Conservation (phyloP, 371 early-diverging fungal species). For the Batkoa obscura region DNA sequence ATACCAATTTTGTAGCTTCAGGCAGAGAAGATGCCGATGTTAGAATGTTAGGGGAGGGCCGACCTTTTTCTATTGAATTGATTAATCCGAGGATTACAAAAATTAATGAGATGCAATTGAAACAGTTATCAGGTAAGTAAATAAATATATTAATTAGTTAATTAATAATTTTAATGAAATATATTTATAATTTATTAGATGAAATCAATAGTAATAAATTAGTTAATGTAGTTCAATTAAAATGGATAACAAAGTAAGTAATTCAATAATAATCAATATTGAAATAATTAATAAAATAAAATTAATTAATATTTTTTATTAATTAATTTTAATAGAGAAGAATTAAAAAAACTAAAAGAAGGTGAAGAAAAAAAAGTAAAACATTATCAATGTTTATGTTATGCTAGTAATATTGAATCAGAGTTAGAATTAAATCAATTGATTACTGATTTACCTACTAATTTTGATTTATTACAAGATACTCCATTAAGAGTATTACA, state of each 20-base stretch:
- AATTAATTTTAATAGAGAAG: constrained; percentile 12
- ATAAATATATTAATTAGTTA: too few species aligned
- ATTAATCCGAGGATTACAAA: constrained; percentile 44
- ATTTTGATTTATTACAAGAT: constrained; percentile 48
- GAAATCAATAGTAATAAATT: too few species aligned
- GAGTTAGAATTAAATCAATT: constrained; percentile 20
- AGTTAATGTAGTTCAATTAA: background rate
- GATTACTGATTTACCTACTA: constrained; percentile 22
- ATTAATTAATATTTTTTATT: too few species aligned
- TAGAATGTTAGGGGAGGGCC: constrained; percentile 79
- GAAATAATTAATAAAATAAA: too few species aligned
- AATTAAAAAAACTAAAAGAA: constrained; percentile 53
- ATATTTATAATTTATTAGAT: too few species aligned
- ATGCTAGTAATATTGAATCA: constrained; percentile 27
- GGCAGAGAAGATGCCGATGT: constrained; percentile 98
- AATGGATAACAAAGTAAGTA: background rate
- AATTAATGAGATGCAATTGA: constrained; percentile 19
- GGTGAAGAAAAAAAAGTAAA: constrained; percentile 73
- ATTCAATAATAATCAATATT: too few species aligned
- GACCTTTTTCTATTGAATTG: constrained; percentile 86
- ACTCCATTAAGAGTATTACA: constrained; percentile 91
- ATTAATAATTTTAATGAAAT: too few species aligned
- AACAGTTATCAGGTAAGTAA: constrained; percentile 25
- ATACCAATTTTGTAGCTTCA: constrained; percentile 68
- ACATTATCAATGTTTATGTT: constrained; percentile 47